These are phyloP conservation scores for Cladosporium sp. DNA, from an alignment of 2,329 filamentous ascomycete genomes.

Conservation along the genomic window DNA sequence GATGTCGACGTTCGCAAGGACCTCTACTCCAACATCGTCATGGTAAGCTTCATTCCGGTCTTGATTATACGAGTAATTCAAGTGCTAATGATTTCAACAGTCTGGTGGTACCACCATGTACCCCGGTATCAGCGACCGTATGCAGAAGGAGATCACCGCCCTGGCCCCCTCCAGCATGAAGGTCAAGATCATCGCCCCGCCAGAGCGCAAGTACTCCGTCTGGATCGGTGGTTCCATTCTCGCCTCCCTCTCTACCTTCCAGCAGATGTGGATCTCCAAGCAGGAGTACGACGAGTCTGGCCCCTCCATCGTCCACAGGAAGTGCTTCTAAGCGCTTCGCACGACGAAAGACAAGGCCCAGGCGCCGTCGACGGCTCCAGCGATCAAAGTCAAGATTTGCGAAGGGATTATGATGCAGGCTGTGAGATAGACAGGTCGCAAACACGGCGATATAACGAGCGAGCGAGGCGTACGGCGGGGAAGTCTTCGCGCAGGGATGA, in stretches of 20 bases:
- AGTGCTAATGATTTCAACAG: slow-evolving; percentile 43
- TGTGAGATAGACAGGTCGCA: slow-evolving; percentile 13
- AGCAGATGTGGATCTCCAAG: slow-evolving; percentile 99
- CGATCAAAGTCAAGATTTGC: slow-evolving; percentile 5
- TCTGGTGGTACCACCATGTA: slow-evolving; percentile 99
- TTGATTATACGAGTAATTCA: too few relatives aligned
- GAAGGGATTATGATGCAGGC: slow-evolving; percentile 8
- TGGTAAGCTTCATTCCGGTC: slow-evolving; percentile 61
- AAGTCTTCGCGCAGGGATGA: neutral
- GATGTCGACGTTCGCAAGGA: slow-evolving; percentile 99
- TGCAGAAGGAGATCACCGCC: slow-evolving; percentile 99
- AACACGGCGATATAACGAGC: slow-evolving; percentile 12
- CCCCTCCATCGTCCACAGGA: slow-evolving; percentile 98
- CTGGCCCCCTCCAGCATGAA: slow-evolving; percentile 99
- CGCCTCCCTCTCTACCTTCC: slow-evolving; percentile 99
- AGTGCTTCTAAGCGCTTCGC: slow-evolving; percentile 86
- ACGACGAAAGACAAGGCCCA: slow-evolving; percentile 10
- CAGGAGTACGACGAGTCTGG: slow-evolving; percentile 99
- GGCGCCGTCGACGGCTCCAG: slow-evolving; percentile 12
- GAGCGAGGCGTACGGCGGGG: slow-evolving; percentile 7
- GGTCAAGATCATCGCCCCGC: slow-evolving; percentile 99
- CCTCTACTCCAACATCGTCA: slow-evolving; percentile 99
- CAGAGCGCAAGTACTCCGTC: slow-evolving; percentile 99
- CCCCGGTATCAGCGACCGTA: slow-evolving; percentile 99
- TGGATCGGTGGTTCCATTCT: slow-evolving; percentile 99